Evolutionary conservation across 164 flowering plant genomes (phyloP), one percentile per base, ranked within the genome.

Genomic region (Magnolia changhungtana): DNA sequence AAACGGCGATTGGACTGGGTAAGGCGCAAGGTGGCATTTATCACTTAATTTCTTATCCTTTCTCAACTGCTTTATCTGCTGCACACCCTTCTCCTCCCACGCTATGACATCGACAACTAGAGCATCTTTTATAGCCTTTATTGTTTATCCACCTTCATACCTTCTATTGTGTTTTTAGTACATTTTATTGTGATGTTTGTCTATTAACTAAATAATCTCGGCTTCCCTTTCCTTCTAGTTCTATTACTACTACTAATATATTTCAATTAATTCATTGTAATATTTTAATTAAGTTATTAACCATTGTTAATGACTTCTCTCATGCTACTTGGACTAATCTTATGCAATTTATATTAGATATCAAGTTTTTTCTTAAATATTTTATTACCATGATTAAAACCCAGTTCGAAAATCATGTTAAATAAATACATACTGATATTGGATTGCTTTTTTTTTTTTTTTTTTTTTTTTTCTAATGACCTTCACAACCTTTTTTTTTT

Each of bases 221-320:
- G 2, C 58, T 76, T 8, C 67, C 78, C 3, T 76, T 69, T 76
- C 52, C 66, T 6, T 16, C 50, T 19, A 69, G 45, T 31, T 13
- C 29, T 1, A 58, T 24, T 16, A 14, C 29, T 2, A 27, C 23
- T 9, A 59, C 7, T 7, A 0, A 5, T 4, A 51, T 63, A 24
- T 76, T 76, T 69, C 73, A 59, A 24, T 16, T 76, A 19, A 69
- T 58, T 24, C 73, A 76, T 55, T 29, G 19, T 8, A 67, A 76
- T 21, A 76, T 27, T 21, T 76, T 68, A 67, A 23, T 37, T 75
- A 75, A 29, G 2, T 76, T 76, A 19, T 52, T 76, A 1, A 19
- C 67, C 16, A 68, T 69, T 69, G 55, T 76, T 2, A 31, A 76
- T 69, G 52, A 59, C 61, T 76, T 58, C 59, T 18, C 37, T n/a